These are phyloP conservation scores for Epicoccum sorghinum DNA, from an alignment of 2,329 filamentous ascomycete genomes.

Conservation along the genomic window DNA sequence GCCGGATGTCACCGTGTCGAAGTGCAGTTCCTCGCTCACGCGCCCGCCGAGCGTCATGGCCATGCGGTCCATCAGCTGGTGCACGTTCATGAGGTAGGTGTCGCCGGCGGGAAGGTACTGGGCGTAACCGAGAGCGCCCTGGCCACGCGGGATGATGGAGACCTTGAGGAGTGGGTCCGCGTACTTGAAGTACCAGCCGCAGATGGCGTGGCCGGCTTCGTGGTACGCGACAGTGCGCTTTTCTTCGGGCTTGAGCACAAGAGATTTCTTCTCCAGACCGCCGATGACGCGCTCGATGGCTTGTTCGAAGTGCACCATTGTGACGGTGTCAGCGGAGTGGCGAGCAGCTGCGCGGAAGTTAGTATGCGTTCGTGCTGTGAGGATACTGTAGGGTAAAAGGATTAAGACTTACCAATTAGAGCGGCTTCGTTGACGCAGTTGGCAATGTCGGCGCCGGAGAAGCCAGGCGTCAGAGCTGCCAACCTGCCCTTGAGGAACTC, in stretches of 20 bases:
- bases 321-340: conserved; percentile 77
- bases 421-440: conserved; percentile 99
- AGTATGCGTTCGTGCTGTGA: conserved; percentile 49
- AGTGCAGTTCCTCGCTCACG: conserved; percentile 94
- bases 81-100: conserved; percentile 92
- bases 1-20: conserved; percentile 93
- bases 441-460: conserved; percentile 96
- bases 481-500: conserved; percentile 88
- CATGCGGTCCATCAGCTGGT: conserved; percentile 99
- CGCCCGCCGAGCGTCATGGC: conserved; percentile 98
- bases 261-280: conserved; percentile 94
- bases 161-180: conserved; percentile 98
- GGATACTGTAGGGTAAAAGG: not conserved
- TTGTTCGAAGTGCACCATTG: conserved; percentile 92
- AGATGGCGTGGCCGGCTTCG: conserved; percentile 97
- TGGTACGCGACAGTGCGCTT: conserved; percentile 97
- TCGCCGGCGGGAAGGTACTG: conserved; percentile 94
- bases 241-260: conserved; percentile 90
- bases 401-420: conserved; percentile 75
- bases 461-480: conserved; percentile 90
- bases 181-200: conserved; percentile 95
- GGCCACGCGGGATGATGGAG: conserved; percentile 95
- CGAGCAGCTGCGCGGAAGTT: conserved; percentile 70
- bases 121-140: conserved; percentile 91
- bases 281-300: conserved; percentile 97